Conservation (phyloP, 1,139 yeast species). For the Candida gigantensis region DNA sequence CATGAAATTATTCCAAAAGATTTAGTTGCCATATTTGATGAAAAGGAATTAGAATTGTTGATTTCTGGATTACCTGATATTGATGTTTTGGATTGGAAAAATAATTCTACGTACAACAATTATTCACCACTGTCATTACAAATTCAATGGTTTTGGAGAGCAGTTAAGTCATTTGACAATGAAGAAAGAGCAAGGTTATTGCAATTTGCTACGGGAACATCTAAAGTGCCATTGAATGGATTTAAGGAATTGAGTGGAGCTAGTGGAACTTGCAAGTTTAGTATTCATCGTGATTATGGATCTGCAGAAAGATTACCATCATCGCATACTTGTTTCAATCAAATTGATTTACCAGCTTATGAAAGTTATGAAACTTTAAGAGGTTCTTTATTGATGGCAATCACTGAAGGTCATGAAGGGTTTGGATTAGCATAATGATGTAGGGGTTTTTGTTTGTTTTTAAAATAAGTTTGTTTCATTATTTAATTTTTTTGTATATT, state of each 20-base stretch:
- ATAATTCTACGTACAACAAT: constrained; percentile 78
- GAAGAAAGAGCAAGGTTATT: constrained; percentile 93
- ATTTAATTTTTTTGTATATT: constrained; percentile 1
- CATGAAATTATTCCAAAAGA: constrained; percentile 91
- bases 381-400: constrained; percentile 77
- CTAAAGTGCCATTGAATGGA: constrained; percentile 94
- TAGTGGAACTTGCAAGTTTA: constrained; percentile 82
- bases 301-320: constrained; percentile 85
- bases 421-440: constrained; percentile 72
- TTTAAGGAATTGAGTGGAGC: constrained; percentile 90
- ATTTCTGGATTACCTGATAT: constrained; percentile 96
- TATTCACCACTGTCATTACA: constrained; percentile 85
- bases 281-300: constrained; percentile 89
- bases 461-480: neutral
- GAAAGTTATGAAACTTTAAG: constrained; percentile 84
- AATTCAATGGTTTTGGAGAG: constrained; percentile 98
- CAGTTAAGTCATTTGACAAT: constrained; percentile 89
- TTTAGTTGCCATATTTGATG: constrained; percentile 84
- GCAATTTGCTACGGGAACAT: constrained; percentile 97
- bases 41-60: constrained; percentile 89
- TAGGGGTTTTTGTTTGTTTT: neutral
- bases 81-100: constrained; percentile 94
- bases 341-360: constrained; percentile 93
- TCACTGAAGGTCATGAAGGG: constrained; percentile 95
- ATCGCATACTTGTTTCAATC: constrained; percentile 93